Evolutionary conservation across 176 grass and related monocot species (phyloP).

Genomic region (Carex parvula): DNA sequence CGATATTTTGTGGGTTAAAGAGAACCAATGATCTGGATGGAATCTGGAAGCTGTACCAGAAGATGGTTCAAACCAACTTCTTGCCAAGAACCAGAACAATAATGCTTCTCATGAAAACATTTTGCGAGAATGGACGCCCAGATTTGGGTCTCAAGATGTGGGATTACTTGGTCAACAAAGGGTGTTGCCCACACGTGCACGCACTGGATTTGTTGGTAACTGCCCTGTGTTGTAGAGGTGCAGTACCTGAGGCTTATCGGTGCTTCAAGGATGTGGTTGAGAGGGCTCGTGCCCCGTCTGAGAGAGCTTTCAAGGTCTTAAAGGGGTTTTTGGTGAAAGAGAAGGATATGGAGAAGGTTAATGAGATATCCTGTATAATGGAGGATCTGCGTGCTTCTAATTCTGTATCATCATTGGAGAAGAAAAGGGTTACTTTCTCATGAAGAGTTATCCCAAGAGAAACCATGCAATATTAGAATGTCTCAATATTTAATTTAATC

Average conservation of each 20-base stretch:
- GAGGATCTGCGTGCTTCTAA: conserved; percentile 21
- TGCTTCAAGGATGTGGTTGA: conserved; percentile 58
- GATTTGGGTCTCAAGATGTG: conserved; percentile 70
- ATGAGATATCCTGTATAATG: conserved; percentile 61
- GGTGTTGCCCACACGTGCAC: conserved; percentile 71
- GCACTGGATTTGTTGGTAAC: conserved; percentile 72
- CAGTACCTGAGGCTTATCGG: conserved; percentile 47
- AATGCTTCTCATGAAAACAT: conserved; percentile 84
- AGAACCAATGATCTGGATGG: conserved; percentile 56
- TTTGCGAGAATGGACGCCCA: conserved; percentile 58
- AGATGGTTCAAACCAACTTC: conserved; percentile 52
- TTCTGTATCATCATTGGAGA: neutral
- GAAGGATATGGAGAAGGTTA: conserved; percentile 50
- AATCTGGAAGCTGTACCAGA: conserved; percentile 67
- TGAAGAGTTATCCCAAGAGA: neutral
- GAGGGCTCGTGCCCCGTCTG: conserved; percentile 52
- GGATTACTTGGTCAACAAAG: conserved; percentile 69
- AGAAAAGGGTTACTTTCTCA: neutral
- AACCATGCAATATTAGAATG: neutral
- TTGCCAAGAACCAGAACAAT: conserved; percentile 66
- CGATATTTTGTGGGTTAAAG: conserved; percentile 68
- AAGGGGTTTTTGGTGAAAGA: conserved; percentile 50
- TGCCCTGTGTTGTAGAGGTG: conserved; percentile 74
- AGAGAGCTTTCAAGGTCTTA: conserved; percentile 68
- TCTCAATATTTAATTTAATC: neutral